A percentile compares a stretch with the other conserved stretches of the same genome.
These are phyloP conservation scores for Schizonepeta tenuifolia DNA, from an alignment of 257 asterid species.

Conservation along the genomic window DNA sequence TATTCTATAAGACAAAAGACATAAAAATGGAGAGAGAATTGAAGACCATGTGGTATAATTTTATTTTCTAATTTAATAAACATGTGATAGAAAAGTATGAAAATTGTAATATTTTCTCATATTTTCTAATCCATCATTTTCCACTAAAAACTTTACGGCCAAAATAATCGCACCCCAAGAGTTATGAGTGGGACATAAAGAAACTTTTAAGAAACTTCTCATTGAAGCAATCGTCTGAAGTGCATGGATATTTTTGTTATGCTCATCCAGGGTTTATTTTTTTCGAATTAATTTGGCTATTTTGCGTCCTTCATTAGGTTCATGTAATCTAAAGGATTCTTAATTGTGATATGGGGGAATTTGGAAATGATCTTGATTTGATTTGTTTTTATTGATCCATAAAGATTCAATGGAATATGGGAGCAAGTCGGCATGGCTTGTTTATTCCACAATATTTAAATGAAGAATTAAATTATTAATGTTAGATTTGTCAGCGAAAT, in stretches of 20 bases:
- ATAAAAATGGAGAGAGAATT: too few relatives aligned
- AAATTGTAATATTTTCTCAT: too few relatives aligned
- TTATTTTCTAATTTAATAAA: too few relatives aligned
- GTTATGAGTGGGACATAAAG: too few relatives aligned
- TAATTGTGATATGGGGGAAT: background rate
- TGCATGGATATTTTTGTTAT: conserved; percentile 25
- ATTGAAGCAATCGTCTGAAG: conserved; percentile 28
- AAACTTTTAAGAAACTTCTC: background rate
- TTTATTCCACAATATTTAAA: background rate
- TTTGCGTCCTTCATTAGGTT: background rate
- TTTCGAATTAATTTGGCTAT: background rate
- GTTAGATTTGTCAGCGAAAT: background rate
- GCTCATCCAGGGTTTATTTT: background rate
- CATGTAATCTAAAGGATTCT: conserved; percentile 4
- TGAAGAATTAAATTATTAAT: background rate
- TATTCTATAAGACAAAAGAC: too few relatives aligned
- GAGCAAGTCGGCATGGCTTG: background rate
- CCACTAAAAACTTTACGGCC: too few relatives aligned
- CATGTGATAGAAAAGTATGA: too few relatives aligned
- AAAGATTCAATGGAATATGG: background rate
- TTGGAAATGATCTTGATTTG: background rate
- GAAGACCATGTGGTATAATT: too few relatives aligned
- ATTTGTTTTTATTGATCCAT: background rate
- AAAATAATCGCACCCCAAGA: too few relatives aligned
- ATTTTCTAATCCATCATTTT: too few relatives aligned